Evolutionary conservation across 495 filamentous ascomycete species (phyloP).

Genomic region (Neurospora tetraspora): DNA sequence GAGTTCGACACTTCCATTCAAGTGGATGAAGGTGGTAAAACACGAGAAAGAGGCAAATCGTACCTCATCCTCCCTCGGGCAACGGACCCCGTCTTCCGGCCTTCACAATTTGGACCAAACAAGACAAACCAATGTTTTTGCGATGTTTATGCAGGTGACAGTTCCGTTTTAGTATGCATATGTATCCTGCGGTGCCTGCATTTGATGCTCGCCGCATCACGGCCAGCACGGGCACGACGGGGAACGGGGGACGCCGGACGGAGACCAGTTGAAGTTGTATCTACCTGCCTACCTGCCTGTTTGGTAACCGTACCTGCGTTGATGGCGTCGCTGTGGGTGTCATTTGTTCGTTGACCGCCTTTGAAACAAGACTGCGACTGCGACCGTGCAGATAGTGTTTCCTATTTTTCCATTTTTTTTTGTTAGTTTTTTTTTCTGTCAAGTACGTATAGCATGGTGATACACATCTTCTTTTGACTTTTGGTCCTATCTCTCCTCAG

Average conservation of each 20-base stretch:
- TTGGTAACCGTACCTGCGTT: neutral
- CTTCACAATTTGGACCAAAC: neutral
- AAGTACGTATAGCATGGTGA: neutral
- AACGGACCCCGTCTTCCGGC: neutral
- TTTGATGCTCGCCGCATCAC: neutral
- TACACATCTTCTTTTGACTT: neutral
- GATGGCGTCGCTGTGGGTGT: neutral
- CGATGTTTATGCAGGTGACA: neutral
- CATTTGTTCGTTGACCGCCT: neutral
- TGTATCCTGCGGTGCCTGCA: neutral
- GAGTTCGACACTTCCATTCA: neutral
- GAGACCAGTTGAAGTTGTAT: neutral
- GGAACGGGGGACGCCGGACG: neutral
- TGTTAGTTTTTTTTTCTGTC: neutral
- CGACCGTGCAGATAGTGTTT: neutral
- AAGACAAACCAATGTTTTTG: neutral
- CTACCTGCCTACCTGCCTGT: neutral
- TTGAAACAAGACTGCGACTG: neutral
- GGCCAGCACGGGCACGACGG: neutral
- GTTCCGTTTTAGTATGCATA: neutral
- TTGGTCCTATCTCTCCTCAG: neutral
- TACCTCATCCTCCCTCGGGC: neutral
- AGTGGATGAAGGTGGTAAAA: neutral
- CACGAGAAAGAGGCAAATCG: neutral
- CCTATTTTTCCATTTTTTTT: neutral